Evolutionary conservation across 495 filamentous ascomycete species (phyloP).

Genomic region (Neurospora sp.): DNA sequence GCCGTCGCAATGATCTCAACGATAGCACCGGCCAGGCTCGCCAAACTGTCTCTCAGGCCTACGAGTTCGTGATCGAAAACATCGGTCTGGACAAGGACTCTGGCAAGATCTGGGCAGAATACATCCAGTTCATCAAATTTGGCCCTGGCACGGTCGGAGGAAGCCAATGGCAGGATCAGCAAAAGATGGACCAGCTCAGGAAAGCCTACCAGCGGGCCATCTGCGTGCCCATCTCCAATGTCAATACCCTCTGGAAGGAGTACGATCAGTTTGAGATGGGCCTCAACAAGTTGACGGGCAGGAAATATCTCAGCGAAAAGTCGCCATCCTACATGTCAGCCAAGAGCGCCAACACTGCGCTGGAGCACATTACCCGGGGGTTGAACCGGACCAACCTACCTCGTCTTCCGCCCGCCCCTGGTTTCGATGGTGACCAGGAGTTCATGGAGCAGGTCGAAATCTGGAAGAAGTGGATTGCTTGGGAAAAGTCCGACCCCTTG

Average conservation of each 20-base stretch:
- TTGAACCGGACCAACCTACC: conserved; percentile 70
- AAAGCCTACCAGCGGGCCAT: conserved; percentile 88
- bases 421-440: conserved; percentile 79
- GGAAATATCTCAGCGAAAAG: conserved; percentile 84
- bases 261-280: conserved; percentile 93
- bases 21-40: conserved; percentile 70
- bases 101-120: conserved; percentile 86
- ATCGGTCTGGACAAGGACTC: conserved; percentile 87
- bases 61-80: conserved; percentile 81
- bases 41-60: conserved; percentile 65
- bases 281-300: conserved; percentile 80
- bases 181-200: conserved; percentile 89
- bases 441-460: conserved; percentile 78
- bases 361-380: conserved; percentile 75
- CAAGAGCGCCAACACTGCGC: conserved; percentile 67
- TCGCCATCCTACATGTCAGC: conserved; percentile 92
- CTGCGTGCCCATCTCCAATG: conserved; percentile 65
- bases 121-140: conserved; percentile 79
- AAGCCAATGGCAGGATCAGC: conserved; percentile 84
- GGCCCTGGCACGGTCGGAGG: conserved; percentile 79
- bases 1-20: conserved; percentile 77
- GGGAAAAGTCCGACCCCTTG: conserved; percentile 88
- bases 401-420: conserved; percentile 66
- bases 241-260: conserved; percentile 87
- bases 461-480: conserved; percentile 88